Evolutionary conservation across 345 rosid species (phyloP).

Genomic region (Eucalyptus polybractea): DNA sequence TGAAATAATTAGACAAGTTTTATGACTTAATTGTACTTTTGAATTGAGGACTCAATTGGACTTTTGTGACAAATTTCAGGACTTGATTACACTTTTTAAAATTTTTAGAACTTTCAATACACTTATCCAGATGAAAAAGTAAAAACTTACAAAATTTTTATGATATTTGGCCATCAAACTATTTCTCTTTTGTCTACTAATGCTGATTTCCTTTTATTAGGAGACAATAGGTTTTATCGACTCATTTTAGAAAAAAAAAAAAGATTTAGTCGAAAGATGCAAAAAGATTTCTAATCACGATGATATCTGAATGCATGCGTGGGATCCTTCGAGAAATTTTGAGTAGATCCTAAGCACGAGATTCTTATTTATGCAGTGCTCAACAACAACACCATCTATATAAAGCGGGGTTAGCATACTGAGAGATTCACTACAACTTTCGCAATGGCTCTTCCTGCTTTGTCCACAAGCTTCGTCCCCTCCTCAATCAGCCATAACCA

Average conservation of each 20-base stretch:
- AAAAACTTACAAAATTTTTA: not conserved
- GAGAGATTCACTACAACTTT: not conserved
- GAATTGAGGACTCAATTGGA: too few relatives aligned
- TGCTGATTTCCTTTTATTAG: not conserved
- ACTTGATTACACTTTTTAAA: too few relatives aligned
- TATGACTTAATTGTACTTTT: too few relatives aligned
- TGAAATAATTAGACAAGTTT: too few relatives aligned
- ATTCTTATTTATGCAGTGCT: not conserved
- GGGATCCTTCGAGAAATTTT: not conserved
- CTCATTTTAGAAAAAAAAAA: not conserved
- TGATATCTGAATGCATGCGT: not conserved
- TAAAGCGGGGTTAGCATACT: not conserved
- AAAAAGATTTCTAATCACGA: not conserved
- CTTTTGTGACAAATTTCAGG: too few relatives aligned
- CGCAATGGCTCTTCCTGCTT: not conserved
- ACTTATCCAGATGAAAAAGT: not conserved
- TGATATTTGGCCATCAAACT: not conserved
- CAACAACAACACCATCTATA: not conserved
- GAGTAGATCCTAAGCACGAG: not conserved
- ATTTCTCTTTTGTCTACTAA: not conserved
- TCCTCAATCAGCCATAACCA: not conserved
- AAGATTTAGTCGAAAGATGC: not conserved
- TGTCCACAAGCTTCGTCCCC: not conserved
- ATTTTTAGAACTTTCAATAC: too few relatives aligned
- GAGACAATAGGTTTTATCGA: not conserved